Conservation (phyloP, 1,284 basidiomycete genomes). For the Sanghuangporus sanghuang region DNA sequence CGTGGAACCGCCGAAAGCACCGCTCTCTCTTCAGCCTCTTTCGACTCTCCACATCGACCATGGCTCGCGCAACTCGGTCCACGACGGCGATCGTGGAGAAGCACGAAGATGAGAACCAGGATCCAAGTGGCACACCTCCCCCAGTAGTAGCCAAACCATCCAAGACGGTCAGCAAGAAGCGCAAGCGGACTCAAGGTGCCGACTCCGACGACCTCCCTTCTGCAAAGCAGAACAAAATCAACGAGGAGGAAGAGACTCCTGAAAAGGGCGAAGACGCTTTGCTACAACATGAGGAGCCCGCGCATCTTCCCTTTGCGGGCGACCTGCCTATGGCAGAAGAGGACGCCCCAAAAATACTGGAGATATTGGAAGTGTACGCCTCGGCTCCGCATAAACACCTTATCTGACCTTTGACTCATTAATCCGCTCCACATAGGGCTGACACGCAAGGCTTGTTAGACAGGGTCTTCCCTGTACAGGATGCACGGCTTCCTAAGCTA, state of each 20-base stretch:
- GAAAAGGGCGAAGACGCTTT: conserved; percentile 26
- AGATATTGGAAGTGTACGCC: conserved; percentile 68
- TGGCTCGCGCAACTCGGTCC: conserved; percentile 73
- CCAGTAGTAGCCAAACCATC: conserved; percentile 21
- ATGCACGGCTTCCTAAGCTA: conserved; percentile 18
- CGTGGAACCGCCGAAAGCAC: neutral
- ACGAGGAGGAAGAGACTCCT: conserved; percentile 32
- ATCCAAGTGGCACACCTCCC: conserved; percentile 9
- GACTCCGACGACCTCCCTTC: conserved; percentile 40
- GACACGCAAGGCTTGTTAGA: conserved; percentile 75
- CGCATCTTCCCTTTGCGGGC: conserved; percentile 28
- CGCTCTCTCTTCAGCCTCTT: neutral
- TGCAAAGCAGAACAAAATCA: conserved; percentile 41
- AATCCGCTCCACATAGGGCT: conserved; percentile 34
- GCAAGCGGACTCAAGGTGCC: conserved; percentile 48
- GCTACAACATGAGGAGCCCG: conserved; percentile 20
- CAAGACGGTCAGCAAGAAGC: conserved; percentile 48
- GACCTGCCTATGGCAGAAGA: conserved; percentile 43
- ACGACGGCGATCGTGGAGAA: conserved; percentile 36
- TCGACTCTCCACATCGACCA: conserved; percentile 24
- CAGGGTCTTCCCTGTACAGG: conserved; percentile 61
- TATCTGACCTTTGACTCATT: conserved; percentile 8
- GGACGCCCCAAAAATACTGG: conserved; percentile 61
- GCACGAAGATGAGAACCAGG: conserved; percentile 26
- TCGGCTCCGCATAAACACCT: conserved; percentile 9